Conservation (phyloP, 441 rosid genomes). For the Hura crepitans region DNA sequence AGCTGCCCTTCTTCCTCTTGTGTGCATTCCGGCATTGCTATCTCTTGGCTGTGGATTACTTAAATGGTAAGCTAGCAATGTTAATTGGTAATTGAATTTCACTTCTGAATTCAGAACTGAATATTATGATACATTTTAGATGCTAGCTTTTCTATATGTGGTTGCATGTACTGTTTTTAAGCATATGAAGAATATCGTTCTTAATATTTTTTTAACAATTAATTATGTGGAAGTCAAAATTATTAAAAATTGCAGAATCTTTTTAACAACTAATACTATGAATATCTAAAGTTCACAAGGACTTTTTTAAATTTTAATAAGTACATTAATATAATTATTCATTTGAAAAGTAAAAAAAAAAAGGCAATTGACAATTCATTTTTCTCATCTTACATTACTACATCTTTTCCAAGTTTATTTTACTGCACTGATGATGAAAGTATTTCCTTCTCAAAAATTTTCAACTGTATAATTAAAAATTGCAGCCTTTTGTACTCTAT, state of each 20-base stretch:
- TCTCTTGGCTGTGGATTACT: conserved; percentile 90
- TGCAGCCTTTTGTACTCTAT: neutral
- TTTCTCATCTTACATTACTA: neutral
- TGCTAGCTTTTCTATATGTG: neutral
- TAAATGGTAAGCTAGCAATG: conserved; percentile 67
- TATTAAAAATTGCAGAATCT: no score
- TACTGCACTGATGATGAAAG: neutral
- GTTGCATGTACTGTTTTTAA: neutral
- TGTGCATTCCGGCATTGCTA: conserved; percentile 90
- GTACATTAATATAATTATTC: neutral
- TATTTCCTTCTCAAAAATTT: neutral
- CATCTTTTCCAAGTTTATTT: neutral
- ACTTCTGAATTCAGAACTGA: conserved; percentile 18
- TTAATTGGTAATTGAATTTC: conserved; percentile 22
- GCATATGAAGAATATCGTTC: neutral
- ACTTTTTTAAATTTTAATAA: neutral
- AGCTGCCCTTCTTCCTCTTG: conserved; percentile 95
- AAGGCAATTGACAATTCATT: neutral
- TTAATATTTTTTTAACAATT: neutral
- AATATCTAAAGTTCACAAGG: neutral
- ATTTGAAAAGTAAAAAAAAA: neutral
- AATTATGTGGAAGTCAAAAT: no score
- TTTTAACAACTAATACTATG: neutral
- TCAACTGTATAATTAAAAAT: neutral
- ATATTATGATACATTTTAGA: conserved; percentile 11